These are phyloP conservation scores for Elsinoe necatrix DNA, from an alignment of 2,329 filamentous ascomycete genomes.

Conservation along the genomic window DNA sequence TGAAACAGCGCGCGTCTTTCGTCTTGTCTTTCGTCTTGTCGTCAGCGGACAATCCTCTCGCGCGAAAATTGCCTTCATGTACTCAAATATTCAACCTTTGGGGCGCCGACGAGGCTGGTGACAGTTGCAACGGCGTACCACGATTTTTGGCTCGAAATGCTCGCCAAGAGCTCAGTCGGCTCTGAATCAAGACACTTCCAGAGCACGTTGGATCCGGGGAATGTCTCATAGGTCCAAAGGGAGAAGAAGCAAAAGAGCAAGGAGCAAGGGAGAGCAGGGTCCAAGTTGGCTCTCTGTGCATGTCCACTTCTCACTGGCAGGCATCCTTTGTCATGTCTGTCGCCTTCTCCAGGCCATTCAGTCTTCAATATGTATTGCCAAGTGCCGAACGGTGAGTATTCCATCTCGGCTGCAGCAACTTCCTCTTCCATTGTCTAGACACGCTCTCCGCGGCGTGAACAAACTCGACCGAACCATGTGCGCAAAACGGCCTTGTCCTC, in stretches of 20 bases:
- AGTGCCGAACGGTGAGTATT: conserved; percentile 6
- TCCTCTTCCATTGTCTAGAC: not conserved
- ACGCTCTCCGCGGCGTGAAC: not conserved
- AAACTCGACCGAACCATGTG: conserved; percentile 6
- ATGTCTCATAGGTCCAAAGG: conserved; percentile 8
- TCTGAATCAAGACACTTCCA: conserved; percentile 1
- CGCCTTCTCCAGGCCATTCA: not conserved
- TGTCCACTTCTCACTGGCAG: not conserved
- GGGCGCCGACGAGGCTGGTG: not conserved
- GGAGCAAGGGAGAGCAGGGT: not conserved
- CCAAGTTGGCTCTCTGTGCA: not conserved
- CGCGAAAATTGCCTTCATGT: not conserved
- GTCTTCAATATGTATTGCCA: conserved; percentile 10
- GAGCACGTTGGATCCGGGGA: not conserved
- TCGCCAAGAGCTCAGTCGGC: not conserved
- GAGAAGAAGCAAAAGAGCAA: conserved; percentile 6
- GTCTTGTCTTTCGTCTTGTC: no score
- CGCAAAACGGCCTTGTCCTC: not conserved
- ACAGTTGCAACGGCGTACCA: not conserved
- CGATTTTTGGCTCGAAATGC: not conserved
- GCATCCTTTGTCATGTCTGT: not conserved
- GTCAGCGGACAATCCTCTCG: not conserved
- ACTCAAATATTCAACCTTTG: not conserved
- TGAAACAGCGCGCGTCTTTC: not conserved
- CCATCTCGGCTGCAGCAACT: not conserved